Conservation (phyloP, 2,329 filamentous ascomycete genomes). For the Sporothrix mexicana region DNA sequence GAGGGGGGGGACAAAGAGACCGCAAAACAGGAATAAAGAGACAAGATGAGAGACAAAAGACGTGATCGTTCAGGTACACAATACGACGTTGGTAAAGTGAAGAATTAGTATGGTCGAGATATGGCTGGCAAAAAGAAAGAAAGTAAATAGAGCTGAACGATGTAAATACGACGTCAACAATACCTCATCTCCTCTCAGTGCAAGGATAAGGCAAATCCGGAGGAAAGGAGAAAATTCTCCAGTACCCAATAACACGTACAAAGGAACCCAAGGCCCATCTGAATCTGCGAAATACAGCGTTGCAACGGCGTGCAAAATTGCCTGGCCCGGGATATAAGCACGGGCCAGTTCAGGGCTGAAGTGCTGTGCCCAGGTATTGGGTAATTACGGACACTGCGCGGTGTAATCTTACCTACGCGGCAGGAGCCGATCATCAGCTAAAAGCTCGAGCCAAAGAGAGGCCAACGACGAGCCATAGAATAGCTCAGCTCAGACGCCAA, state of each 20-base stretch:
- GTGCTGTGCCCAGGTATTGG: neutral
- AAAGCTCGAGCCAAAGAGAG: neutral
- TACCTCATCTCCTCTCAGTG: neutral
- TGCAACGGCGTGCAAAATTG: conserved; percentile 14
- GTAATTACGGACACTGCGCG: conserved; percentile 25
- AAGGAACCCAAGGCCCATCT: neutral
- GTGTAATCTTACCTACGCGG: conserved; percentile 26
- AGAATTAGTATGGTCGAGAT: neutral
- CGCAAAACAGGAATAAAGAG: neutral
- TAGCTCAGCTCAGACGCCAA: neutral
- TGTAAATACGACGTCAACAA: neutral
- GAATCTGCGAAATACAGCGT: conserved; percentile 1
- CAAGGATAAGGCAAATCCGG: neutral
- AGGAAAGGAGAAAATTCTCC: conserved; percentile 24
- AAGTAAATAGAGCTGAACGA: neutral
- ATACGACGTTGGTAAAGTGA: neutral
- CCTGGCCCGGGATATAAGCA: neutral
- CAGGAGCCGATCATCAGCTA: neutral
- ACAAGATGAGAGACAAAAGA: neutral
- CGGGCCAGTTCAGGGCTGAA: conserved; percentile 13
- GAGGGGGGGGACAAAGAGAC: neutral
- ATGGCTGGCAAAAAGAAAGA: neutral
- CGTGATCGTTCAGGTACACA: conserved; percentile 17
- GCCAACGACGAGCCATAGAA: neutral
- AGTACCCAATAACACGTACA: neutral